Conservation (phyloP, 1,139 yeast species). For the Kluyveromyces sp. region DNA sequence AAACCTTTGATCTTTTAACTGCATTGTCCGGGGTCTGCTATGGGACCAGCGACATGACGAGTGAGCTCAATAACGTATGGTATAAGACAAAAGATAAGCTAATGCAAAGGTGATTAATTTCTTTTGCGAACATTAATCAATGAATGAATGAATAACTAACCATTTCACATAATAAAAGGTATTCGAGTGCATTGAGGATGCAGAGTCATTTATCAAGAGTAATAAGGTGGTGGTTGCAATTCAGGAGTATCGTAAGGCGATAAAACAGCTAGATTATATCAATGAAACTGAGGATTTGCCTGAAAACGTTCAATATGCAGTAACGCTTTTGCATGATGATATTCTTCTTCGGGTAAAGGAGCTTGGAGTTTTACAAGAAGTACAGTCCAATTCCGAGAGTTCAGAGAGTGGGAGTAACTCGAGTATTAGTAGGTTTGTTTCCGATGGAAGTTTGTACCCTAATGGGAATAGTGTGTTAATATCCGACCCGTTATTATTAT, state of each 20-base stretch:
- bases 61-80: conserved; percentile 1
- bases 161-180: conserved; percentile 9
- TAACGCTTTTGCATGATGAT: conserved; percentile 17
- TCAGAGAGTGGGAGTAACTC: conserved; percentile 4
- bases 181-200: conserved; percentile 19
- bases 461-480: conserved; percentile 5
- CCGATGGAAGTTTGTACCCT: conserved; percentile 4
- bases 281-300: conserved; percentile 4
- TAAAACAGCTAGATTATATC: conserved; percentile 8
- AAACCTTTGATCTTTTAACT: too few species aligned
- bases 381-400: conserved; percentile 4
- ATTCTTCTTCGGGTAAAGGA: conserved; percentile 14
- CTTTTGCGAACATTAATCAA: background rate
- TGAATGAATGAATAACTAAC: background rate
- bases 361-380: conserved; percentile 8
- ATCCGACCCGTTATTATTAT: conserved; percentile 12
- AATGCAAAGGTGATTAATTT: background rate
- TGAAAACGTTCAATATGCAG: conserved; percentile 13
- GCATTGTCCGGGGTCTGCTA: background rate
- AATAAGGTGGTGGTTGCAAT: conserved; percentile 16
- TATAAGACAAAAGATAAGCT: background rate
- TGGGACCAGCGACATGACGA: background rate
- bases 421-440: conserved; percentile 4
- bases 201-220: conserved; percentile 18
- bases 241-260: conserved; percentile 13